Evolutionary conservation across 768 basidiomycete species (phyloP), one percentile per base, ranked within the genome.

Genomic region (Boletus insuetus): DNA sequence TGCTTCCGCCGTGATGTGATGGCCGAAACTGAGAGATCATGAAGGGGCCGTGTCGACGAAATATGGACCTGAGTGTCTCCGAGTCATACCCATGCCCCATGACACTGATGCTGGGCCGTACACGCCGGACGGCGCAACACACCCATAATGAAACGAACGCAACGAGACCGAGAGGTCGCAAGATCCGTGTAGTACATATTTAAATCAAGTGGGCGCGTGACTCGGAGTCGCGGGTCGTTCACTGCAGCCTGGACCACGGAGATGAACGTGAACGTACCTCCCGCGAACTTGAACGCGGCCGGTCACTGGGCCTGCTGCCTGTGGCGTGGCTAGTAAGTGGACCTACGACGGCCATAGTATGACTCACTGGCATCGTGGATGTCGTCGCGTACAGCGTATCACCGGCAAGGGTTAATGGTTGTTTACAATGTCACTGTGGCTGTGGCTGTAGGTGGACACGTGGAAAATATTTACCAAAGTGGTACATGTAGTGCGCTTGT

Each of bases 241-340:
- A 29, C n/a, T n/a, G n/a, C 39, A 40, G 14, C 29, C 46, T 32
- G 24, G 55, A 46, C 60, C 31, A 46, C 59, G 59, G 59, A 60
- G 39, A 60, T 60, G 60, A 62, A 52, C 49, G 50, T 60, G 59
- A 38, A 37, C 37, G 1, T 13, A 11, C n/a, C 19, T 26, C 12
- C 48, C 38, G 45, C 46, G 38, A 53, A 40, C 14, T 46, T 29
- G 39, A 42, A 46, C 16, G 53, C 29, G 29, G 24, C 41, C n/a
- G 32, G 26, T 1, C 4, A 24, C 24, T 0, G 24, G 24, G 24
- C 9, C 26, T 29, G 29, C 29, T 29, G 19, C n/a, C 3, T 13
- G 38, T 31, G 48, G 13, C 38, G 38, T 26, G 12, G 26, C n/a
- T 9, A 29, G 29, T 9, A 9, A 29, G 9, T 8, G 29, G 29